Conservation (phyloP, 106 monocot species). For the Gastrodia elata region DNA sequence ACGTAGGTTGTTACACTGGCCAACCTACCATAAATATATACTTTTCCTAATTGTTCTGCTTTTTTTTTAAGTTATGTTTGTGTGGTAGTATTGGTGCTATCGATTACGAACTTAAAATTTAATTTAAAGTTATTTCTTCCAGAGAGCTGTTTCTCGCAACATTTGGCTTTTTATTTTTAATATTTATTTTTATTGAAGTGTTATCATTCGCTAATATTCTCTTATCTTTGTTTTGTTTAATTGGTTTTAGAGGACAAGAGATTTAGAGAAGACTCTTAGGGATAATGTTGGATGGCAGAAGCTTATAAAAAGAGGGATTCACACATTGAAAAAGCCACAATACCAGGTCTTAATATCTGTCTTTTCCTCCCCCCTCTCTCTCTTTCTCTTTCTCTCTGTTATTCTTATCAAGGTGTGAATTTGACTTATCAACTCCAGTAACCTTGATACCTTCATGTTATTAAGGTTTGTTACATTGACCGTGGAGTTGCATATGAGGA, state of each 20-base stretch:
- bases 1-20: too few species aligned
- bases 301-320: conserved; percentile 74
- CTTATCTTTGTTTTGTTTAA: background rate
- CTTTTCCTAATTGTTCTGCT: too few species aligned
- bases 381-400: background rate
- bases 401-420: background rate
- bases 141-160: too few species aligned
- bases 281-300: conserved; percentile 72
- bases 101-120: too few species aligned
- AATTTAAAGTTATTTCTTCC: too few species aligned
- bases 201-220: background rate
- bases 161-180: background rate
- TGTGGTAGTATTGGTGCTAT: too few species aligned
- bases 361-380: background rate
- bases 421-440: conserved; percentile 5
- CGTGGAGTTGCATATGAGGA: conserved; percentile 38
- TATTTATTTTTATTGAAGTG: background rate
- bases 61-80: too few species aligned
- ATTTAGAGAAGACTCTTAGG: conserved; percentile 60
- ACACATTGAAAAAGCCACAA: conserved; percentile 78
- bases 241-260: conserved; percentile 50
- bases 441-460: conserved; percentile 4
- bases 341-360: conserved; percentile 57
- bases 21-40: too few species aligned
- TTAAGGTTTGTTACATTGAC: conserved; percentile 72